Evolutionary conservation across 306 rosid species (phyloP).

Genomic region (Medicago ruthenica): DNA sequence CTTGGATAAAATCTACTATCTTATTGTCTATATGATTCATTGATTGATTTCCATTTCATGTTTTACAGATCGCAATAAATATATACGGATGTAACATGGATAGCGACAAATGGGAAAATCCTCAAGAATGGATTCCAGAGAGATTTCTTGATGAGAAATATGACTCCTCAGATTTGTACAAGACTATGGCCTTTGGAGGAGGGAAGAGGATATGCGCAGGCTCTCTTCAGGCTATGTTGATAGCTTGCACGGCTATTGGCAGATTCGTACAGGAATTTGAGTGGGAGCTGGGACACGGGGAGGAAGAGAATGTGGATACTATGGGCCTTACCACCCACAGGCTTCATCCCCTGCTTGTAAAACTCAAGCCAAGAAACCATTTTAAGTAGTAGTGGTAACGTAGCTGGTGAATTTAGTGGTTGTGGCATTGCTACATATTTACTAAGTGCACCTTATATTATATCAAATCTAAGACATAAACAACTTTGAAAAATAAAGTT

Average conservation of each 20-base stretch:
- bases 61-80: conserved; percentile 78
- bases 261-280: conserved; percentile 79
- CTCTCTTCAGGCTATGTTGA: conserved; percentile 75
- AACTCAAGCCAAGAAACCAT: conserved; percentile 59
- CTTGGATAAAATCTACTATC: background rate
- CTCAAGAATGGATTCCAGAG: conserved; percentile 81
- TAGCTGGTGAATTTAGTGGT: background rate
- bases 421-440: conserved; percentile 14
- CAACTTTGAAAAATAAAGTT: background rate
- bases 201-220: conserved; percentile 97
- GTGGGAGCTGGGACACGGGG: conserved; percentile 75
- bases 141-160: conserved; percentile 75
- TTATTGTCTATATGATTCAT: background rate
- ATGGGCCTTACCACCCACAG: conserved; percentile 82
- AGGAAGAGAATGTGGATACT: conserved; percentile 78
- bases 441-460: background rate
- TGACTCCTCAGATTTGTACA: conserved; percentile 70
- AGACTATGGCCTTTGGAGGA: conserved; percentile 96
- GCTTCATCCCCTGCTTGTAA: conserved; percentile 66
- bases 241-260: conserved; percentile 67
- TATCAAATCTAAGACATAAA: background rate
- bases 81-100: conserved; percentile 97
- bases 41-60: background rate
- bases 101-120: conserved; percentile 69
- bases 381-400: background rate